phyloP scores from a whole-genome alignment of 2,329 filamentous ascomycete genomes.

The Lithohypha guttulata region DNA sequence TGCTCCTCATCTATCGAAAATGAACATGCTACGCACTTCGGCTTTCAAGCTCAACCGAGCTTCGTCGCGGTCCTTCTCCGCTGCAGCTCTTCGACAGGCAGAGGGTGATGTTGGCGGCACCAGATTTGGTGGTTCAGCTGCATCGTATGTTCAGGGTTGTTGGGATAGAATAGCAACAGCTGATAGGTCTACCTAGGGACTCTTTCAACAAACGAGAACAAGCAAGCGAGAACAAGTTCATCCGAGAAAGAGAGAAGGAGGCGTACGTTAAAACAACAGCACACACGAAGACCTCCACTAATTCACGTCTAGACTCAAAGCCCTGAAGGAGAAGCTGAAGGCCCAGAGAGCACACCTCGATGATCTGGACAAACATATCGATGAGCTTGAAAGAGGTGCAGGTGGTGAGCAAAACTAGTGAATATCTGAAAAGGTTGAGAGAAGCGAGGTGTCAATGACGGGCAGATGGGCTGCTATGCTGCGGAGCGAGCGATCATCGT shows the following conservation, averaged over 20 bases:
- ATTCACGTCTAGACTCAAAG: conserved; percentile 44
- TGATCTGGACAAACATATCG: conserved; percentile 79
- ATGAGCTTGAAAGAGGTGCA: conserved; percentile 64
- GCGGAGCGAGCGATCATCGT: too few species aligned
- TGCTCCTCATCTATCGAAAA: conserved; percentile 24
- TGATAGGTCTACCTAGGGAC: conserved; percentile 49
- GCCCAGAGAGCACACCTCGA: conserved; percentile 76
- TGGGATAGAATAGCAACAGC: not conserved
- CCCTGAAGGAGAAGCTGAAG: conserved; percentile 57
- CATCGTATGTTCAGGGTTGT: conserved; percentile 27
- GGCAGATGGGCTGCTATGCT: too few species aligned
- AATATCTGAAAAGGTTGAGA: too few species aligned
- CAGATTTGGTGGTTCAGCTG: conserved; percentile 27
- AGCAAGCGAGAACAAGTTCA: conserved; percentile 73
- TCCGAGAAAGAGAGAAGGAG: conserved; percentile 77
- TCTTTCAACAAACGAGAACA: conserved; percentile 86
- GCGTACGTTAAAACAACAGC: conserved; percentile 56
- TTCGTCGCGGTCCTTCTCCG: conserved; percentile 48
- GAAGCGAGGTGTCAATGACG: not conserved
- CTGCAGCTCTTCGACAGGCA: conserved; percentile 51
- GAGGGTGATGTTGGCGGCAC: conserved; percentile 57
- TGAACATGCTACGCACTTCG: conserved; percentile 62
- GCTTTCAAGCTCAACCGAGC: conserved; percentile 46
- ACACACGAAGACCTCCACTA: too few species aligned
- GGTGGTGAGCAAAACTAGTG: conserved; percentile 44